phyloP scores from a whole-genome alignment of 441 rosid genomes.

The Erysimum cheiri region DNA sequence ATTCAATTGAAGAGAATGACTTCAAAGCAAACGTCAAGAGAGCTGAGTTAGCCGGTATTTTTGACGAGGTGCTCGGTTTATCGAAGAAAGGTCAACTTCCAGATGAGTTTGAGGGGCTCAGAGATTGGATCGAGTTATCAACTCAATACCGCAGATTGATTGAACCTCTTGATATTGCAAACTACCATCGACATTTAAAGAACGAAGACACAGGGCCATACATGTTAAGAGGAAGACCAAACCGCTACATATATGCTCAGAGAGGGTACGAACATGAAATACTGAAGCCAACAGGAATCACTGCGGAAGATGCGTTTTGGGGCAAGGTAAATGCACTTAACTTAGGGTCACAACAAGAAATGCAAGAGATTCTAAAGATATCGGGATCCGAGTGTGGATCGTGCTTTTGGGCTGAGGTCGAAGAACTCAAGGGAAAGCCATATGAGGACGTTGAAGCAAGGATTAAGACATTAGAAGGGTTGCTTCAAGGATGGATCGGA shows the following conservation, averaged over 20 bases:
- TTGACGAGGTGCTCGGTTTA: constrained; percentile 75
- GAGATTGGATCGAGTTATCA: constrained; percentile 54
- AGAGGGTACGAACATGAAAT: constrained; percentile 62
- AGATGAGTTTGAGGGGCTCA: constrained; percentile 56
- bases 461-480: constrained; percentile 39
- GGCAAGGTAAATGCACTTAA: constrained; percentile 45
- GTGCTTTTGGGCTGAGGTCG: constrained; percentile 78
- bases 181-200: constrained; percentile 73
- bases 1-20: constrained; percentile 50
- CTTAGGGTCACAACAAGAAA: neutral
- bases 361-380: neutral
- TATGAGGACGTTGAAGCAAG: constrained; percentile 28
- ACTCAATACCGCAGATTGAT: constrained; percentile 59
- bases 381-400: constrained; percentile 26
- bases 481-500: constrained; percentile 49
- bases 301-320: constrained; percentile 59
- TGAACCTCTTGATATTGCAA: constrained; percentile 84
- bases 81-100: constrained; percentile 68
- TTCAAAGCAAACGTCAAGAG: constrained; percentile 76
- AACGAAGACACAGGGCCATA: constrained; percentile 86
- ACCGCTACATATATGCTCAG: constrained; percentile 65
- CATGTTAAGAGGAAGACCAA: constrained; percentile 67
- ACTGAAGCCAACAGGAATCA: constrained; percentile 29
- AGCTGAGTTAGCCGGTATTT: constrained; percentile 67
- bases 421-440: constrained; percentile 56